A percentile compares a stretch with the other conserved stretches of the same genome.
Evolutionary conservation across 2,329 filamentous ascomycete species (phyloP).

Genomic region (Shiraia sp.): DNA sequence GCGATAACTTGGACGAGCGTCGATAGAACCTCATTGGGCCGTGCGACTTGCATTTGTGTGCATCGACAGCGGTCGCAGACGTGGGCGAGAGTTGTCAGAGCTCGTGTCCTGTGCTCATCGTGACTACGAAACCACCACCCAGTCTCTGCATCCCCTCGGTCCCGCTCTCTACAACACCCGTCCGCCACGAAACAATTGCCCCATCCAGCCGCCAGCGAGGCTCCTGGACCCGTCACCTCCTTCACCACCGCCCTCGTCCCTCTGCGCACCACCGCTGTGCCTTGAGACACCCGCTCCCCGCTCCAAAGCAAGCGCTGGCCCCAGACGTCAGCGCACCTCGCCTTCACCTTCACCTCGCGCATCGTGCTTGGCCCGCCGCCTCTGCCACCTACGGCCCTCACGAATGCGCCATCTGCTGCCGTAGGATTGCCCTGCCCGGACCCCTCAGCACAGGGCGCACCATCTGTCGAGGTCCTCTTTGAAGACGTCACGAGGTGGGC

Average conservation of each 20-base stretch:
- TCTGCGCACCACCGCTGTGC: conserved; percentile 5
- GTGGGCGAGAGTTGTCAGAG: conserved; percentile 14
- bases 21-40: too few relatives aligned
- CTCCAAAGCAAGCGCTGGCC: conserved; percentile 21
- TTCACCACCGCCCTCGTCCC: conserved; percentile 5
- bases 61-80: conserved; percentile 11
- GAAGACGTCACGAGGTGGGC: conserved; percentile 20
- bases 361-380: conserved; percentile 12
- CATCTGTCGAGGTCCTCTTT: conserved; percentile 1
- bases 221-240: conserved; percentile 6
- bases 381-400: conserved; percentile 14
- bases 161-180: conserved; percentile 3
- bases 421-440: conserved; percentile 6
- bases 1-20: too few relatives aligned
- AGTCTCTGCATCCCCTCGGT: conserved; percentile 21
- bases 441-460: conserved; percentile 5
- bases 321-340: conserved; percentile 36
- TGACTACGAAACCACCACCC: conserved; percentile 16
- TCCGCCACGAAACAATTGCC: conserved; percentile 16
- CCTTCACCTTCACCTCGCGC: conserved; percentile 18
- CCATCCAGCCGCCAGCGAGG: conserved; percentile 5
- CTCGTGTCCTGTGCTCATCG: conserved; percentile 13
- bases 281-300: conserved; percentile 11
- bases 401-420: conserved; percentile 20
- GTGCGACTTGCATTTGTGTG: too few relatives aligned